phyloP scores from a whole-genome alignment of 768 basidiomycete species.

The Podaxis mareebaensis region DNA sequence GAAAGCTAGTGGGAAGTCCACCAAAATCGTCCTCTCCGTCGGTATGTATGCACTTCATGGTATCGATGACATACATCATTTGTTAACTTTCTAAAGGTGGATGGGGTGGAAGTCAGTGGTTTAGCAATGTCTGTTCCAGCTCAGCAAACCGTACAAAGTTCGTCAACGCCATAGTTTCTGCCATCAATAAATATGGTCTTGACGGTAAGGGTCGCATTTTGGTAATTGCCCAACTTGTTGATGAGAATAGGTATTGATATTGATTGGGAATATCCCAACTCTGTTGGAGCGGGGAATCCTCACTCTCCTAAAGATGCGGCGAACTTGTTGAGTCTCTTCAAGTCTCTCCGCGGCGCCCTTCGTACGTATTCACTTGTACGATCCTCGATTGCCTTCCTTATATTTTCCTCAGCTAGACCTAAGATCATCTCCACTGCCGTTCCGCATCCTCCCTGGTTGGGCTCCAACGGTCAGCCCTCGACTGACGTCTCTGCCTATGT shows the following conservation, averaged over 20 bases:
- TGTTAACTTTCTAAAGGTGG: slow-evolving; percentile 44
- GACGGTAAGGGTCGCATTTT: slow-evolving; percentile 52
- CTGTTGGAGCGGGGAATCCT: slow-evolving; percentile 60
- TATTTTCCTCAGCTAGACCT: slow-evolving; percentile 34
- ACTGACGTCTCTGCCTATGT: slow-evolving; percentile 68
- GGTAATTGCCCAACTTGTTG: neutral
- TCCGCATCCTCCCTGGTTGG: slow-evolving; percentile 68
- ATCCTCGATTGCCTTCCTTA: neutral
- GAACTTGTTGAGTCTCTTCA: slow-evolving; percentile 63
- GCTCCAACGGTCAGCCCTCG: slow-evolving; percentile 59
- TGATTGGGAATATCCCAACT: slow-evolving; percentile 70
- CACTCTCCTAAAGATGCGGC: slow-evolving; percentile 59
- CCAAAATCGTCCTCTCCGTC: slow-evolving; percentile 66
- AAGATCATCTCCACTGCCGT: slow-evolving; percentile 73
- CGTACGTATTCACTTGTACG: slow-evolving; percentile 30
- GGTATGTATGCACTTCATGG: slow-evolving; percentile 42
- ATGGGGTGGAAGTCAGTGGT: slow-evolving; percentile 72
- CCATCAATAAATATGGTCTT: slow-evolving; percentile 59
- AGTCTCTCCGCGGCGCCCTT: slow-evolving; percentile 54
- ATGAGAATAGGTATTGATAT: slow-evolving; percentile 7
- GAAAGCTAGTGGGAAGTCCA: slow-evolving; percentile 55
- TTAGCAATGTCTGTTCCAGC: slow-evolving; percentile 58
- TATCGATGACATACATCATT: slow-evolving; percentile 1
- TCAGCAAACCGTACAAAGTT: slow-evolving; percentile 55
- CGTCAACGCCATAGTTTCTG: slow-evolving; percentile 50